phyloP scores from a whole-genome alignment of 129 eudicot species.

The Pseudognaphalium luteoalbum region DNA sequence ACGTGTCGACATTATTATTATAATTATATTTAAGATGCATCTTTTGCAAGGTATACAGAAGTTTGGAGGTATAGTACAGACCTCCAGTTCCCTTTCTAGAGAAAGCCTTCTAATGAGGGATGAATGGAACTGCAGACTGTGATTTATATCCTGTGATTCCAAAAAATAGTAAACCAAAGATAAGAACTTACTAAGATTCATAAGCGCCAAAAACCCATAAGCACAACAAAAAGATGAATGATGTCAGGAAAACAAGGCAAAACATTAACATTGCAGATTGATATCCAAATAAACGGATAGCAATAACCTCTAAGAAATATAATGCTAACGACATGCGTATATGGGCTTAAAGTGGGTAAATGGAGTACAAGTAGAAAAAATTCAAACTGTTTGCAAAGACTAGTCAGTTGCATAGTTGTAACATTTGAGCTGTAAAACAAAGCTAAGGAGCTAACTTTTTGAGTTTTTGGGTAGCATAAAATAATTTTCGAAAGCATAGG shows the following conservation, averaged over 20 bases:
- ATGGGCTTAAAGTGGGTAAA: slow-evolving; percentile 6
- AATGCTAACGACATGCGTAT: not conserved
- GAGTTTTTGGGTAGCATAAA: no score
- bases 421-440: not conserved
- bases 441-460: no score
- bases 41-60: slow-evolving; percentile 17
- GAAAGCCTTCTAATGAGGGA: slow-evolving; percentile 71
- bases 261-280: slow-evolving; percentile 5
- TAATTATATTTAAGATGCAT: not conserved
- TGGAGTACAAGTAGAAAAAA: not conserved
- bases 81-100: slow-evolving; percentile 87
- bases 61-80: slow-evolving; percentile 29
- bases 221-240: slow-evolving; percentile 16
- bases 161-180: not conserved
- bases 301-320: not conserved
- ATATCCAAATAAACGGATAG: not conserved
- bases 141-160: slow-evolving; percentile 47
- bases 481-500: no score
- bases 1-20: not conserved
- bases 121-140: slow-evolving; percentile 75
- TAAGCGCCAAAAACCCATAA: not conserved
- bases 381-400: no score
- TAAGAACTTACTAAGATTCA: not conserved
- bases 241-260: not conserved
- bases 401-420: no score